Base-by-base conservation (phyloP, 2,329 filamentous ascomycete genomes). In the Claviceps sp. region DNA sequence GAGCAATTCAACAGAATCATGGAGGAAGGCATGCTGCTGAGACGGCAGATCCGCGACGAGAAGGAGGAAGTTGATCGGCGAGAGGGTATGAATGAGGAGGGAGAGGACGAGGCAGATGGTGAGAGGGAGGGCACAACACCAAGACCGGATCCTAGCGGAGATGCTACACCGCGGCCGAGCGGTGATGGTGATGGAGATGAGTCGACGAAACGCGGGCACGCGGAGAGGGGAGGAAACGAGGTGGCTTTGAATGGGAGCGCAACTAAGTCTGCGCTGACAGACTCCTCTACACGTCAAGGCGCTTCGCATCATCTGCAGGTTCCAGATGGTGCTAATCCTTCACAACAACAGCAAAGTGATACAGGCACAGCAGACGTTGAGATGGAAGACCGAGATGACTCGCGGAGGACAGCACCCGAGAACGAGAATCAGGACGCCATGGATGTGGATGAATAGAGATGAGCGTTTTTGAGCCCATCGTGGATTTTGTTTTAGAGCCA, bases 41-140 rank as follows among this genome's bases (percentile, higher is more conserved):
- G 90, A 53, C 77, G 87, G 48, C 76, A 94, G 65, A 95, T 97
- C 62, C 82, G 89, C 55, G 90, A 95, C 62, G 91, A 96, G 73
- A 95, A 95, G 70, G 90, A 95, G 65, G 89, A 95, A 68, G 87
- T 93, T 0, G 89, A 95, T 68, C 76, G 88, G 43, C 79, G 89
- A 51, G 89, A 94, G 66, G 89, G 88, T 34, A 89, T 89, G 81
- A 78, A 81, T 52, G 82, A 81, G 57, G 83, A 81, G 47, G 78
- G 73, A 16, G 83, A 84, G 58, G 81, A 82, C 34, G 74, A 76
- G 14, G 77, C 67, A 5, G 76, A 76, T 51, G 67, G 67, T 3
- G 66, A 70, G 22, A 63, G 67, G 36, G 70, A 67, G 2, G 76
- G 72, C 11, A 70, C 72, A 45, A 80, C 75, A 40, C 76, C 78